Conservation (phyloP, 495 filamentous ascomycete genomes). For the Neurospora tetraspora region DNA sequence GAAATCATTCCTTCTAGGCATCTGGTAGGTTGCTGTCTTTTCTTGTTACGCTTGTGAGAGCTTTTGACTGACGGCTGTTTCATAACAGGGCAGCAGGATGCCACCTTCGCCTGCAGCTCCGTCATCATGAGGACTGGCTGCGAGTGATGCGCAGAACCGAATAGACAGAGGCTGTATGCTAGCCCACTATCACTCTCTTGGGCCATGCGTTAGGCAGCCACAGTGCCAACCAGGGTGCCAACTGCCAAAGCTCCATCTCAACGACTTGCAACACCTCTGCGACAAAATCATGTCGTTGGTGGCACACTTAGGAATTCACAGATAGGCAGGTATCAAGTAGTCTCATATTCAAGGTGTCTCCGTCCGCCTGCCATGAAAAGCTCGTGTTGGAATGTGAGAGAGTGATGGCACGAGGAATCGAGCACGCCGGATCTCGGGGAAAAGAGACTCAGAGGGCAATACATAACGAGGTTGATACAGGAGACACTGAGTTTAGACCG, state of each 20-base stretch:
- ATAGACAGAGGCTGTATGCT: no score
- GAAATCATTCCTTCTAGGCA: not conserved
- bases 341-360: not conserved
- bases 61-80: not conserved
- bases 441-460: not conserved
- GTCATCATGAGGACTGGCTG: no score
- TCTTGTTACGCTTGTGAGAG: no score
- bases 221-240: not conserved
- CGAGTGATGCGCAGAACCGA: not conserved
- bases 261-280: not conserved
- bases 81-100: not conserved
- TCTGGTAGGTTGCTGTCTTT: not conserved
- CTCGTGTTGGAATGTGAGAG: not conserved
- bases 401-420: not conserved
- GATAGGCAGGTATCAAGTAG: not conserved
- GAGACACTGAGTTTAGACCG: not conserved
- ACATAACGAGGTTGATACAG: not conserved
- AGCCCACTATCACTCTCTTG: no score
- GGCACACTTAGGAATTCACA: fast-evolving
- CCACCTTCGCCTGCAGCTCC: no score
- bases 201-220: not conserved
- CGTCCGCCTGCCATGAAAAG: not conserved
- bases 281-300: not conserved
- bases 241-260: not conserved
- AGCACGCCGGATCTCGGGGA: not conserved